Conservation (phyloP, 441 rosid genomes). For the Bocquillonia castaneifolia region DNA sequence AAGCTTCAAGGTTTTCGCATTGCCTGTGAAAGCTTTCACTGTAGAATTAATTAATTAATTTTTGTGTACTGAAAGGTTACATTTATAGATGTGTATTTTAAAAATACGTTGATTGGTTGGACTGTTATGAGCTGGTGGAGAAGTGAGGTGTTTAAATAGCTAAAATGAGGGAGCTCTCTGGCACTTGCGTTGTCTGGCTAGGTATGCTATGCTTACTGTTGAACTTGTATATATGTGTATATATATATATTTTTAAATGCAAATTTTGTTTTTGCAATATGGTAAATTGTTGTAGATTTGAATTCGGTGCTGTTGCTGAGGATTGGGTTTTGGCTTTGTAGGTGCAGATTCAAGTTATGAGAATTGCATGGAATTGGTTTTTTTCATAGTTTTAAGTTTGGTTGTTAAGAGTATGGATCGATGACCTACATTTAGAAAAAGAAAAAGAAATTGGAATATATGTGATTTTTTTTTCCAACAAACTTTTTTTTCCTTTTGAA, state of each 20-base stretch:
- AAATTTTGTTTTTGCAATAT: slow-evolving; percentile 9
- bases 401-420: not conserved
- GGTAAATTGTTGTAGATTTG: not conserved
- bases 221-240: not conserved
- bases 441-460: too few species aligned
- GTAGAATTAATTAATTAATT: not conserved
- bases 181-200: slow-evolving; percentile 32
- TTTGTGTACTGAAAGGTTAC: not conserved
- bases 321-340: not conserved
- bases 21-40: not conserved
- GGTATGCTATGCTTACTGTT: slow-evolving; percentile 23
- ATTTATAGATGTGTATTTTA: too few species aligned
- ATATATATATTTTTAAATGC: not conserved
- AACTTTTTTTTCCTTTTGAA: too few species aligned
- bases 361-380: not conserved
- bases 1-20: slow-evolving; percentile 3
- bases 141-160: slow-evolving; percentile 23
- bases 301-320: not conserved
- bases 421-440: not conserved
- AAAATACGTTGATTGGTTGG: not conserved
- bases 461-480: too few species aligned
- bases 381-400: not conserved
- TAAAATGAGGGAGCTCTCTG: slow-evolving; percentile 31
- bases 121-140: slow-evolving; percentile 19
- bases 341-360: not conserved